phyloP scores from a whole-genome alignment of 768 basidiomycete genomes.

The Pisolithus microcarpus region DNA sequence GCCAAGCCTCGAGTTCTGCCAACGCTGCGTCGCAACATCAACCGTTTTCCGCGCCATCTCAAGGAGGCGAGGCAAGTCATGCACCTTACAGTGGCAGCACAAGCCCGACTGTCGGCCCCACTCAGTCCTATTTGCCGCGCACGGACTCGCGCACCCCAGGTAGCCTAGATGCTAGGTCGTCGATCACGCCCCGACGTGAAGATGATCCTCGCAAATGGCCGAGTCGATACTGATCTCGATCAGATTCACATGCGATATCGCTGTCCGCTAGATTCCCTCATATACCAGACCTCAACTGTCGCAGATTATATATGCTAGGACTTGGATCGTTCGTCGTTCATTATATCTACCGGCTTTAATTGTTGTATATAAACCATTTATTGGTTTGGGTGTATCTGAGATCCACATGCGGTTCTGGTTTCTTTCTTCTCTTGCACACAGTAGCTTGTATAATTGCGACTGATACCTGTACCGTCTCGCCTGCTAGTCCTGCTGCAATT shows the following conservation, averaged over 20 bases:
- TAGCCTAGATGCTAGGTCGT: slow-evolving; percentile 22
- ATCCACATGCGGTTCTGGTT: slow-evolving; percentile 11
- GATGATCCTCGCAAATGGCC: slow-evolving; percentile 46
- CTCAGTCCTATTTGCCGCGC: slow-evolving; percentile 34
- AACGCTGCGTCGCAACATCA: slow-evolving; percentile 38
- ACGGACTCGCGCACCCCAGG: slow-evolving; percentile 33
- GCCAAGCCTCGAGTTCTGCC: slow-evolving; percentile 47
- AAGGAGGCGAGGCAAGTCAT: slow-evolving; percentile 27
- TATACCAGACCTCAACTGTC: slow-evolving; percentile 26
- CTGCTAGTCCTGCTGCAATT: neutral
- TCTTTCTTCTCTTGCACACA: slow-evolving; percentile 13
- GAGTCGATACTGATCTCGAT: slow-evolving; percentile 40
- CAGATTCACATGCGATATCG: slow-evolving; percentile 18
- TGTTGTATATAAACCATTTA: slow-evolving; percentile 28
- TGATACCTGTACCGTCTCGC: slow-evolving; percentile 3
- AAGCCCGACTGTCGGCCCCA: slow-evolving; percentile 22
- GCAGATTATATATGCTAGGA: slow-evolving; percentile 29
- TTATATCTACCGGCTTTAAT: slow-evolving; percentile 33
- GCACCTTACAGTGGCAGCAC: slow-evolving; percentile 30
- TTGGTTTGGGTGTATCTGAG: slow-evolving; percentile 9
- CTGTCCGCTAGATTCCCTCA: slow-evolving; percentile 24
- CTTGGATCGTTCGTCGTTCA: slow-evolving; percentile 35
- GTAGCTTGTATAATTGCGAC: slow-evolving; percentile 23
- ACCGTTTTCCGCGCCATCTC: slow-evolving; percentile 38
- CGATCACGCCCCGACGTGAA: slow-evolving; percentile 36